Evolutionary conservation across 805 yeast genomes (phyloP).

Genomic region (Myxozyma vanderwaltii): DNA sequence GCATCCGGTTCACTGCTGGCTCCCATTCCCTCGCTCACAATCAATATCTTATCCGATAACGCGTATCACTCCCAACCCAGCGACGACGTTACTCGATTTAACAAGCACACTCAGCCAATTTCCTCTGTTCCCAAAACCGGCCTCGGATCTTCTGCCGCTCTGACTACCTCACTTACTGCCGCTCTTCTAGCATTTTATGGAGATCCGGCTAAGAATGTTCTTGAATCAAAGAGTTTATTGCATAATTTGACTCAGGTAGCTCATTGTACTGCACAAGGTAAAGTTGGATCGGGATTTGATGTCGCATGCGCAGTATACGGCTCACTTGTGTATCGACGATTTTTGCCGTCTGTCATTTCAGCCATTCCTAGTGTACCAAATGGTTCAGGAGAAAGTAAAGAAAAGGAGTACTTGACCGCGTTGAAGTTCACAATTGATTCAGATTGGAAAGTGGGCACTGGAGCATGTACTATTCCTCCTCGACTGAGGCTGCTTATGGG

Average conservation of each 20-base stretch:
- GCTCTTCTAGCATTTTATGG: constrained; percentile 58
- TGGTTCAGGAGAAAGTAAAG: constrained; percentile 36
- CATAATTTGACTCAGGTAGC: constrained; percentile 88
- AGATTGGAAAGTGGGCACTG: constrained; percentile 62
- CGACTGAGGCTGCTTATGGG: constrained; percentile 82
- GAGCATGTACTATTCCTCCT: constrained; percentile 64
- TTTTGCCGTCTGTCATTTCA: constrained; percentile 55
- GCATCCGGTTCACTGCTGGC: constrained; percentile 39
- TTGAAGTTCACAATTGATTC: constrained; percentile 39
- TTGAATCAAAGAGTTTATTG: constrained; percentile 41
- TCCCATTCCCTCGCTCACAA: constrained; percentile 39
- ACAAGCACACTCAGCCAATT: constrained; percentile 62
- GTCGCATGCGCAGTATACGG: constrained; percentile 96
- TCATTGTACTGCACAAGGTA: constrained; percentile 92
- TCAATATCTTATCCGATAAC: constrained; percentile 79
- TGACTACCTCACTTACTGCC: constrained; percentile 77
- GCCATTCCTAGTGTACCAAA: constrained; percentile 34
- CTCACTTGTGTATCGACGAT: constrained; percentile 78
- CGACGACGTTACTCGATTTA: constrained; percentile 46
- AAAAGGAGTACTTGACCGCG: constrained; percentile 15
- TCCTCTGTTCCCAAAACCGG: constrained; percentile 88
- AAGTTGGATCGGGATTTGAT: constrained; percentile 96
- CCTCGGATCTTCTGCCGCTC: constrained; percentile 92
- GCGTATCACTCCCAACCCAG: constrained; percentile 79
- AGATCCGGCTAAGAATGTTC: constrained; percentile 41